These are phyloP conservation scores for Saccharomycopsis lassenensis DNA, from an alignment of 805 yeast species.

Conservation along the genomic window DNA sequence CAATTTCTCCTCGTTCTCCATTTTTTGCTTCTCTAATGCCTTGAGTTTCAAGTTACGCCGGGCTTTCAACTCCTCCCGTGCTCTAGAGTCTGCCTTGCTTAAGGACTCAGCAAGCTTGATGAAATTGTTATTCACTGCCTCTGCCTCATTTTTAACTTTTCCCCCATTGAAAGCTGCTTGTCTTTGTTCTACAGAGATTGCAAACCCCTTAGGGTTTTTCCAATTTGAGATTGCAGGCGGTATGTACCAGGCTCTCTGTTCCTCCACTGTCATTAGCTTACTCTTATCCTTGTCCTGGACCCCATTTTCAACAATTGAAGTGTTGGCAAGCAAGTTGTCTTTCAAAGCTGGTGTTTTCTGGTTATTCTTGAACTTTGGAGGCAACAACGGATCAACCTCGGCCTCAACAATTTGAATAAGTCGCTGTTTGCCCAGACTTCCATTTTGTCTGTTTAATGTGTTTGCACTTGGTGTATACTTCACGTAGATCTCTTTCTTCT, in stretches of 20 bases:
- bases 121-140: slow-evolving; percentile 43
- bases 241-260: slow-evolving; percentile 71
- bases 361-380: slow-evolving; percentile 60
- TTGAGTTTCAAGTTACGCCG: slow-evolving; percentile 39
- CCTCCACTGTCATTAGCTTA: slow-evolving; percentile 48
- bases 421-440: slow-evolving; percentile 23
- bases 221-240: slow-evolving; percentile 91
- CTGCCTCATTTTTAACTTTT: slow-evolving; percentile 24
- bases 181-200: slow-evolving; percentile 72
- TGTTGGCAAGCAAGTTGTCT: slow-evolving; percentile 26
- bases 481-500: slow-evolving; percentile 6
- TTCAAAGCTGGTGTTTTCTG: slow-evolving; percentile 62
- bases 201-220: slow-evolving; percentile 88
- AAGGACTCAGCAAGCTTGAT: slow-evolving; percentile 60
- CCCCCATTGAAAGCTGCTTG: slow-evolving; percentile 44
- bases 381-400: slow-evolving; percentile 76
- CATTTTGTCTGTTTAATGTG: background rate
- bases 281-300: slow-evolving; percentile 32
- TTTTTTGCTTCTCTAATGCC: slow-evolving; percentile 38
- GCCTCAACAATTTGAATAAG: slow-evolving; percentile 56
- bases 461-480: slow-evolving; percentile 13
- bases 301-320: slow-evolving; percentile 58
- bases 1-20: slow-evolving; percentile 40
- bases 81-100: slow-evolving; percentile 51
- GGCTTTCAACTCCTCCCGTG: slow-evolving; percentile 43